These are phyloP conservation scores for Pezicula rhizophila DNA, from an alignment of 2,329 filamentous ascomycete genomes.

Conservation along the genomic window DNA sequence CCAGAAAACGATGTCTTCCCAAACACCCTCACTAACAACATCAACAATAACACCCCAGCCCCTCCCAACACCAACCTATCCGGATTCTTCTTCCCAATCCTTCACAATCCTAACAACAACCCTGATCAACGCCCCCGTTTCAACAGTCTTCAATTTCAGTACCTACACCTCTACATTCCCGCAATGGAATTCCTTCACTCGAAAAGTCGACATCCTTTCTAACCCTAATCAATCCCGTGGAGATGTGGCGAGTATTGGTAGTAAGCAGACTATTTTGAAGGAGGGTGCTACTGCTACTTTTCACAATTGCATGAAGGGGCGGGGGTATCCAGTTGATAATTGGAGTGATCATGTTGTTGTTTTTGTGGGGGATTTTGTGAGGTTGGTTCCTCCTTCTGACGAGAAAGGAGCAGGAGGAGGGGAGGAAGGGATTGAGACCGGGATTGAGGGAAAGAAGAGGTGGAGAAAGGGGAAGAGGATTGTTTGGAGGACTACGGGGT, in stretches of 20 bases:
- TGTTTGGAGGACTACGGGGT: neutral
- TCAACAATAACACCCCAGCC: neutral
- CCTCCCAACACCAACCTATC: conserved; percentile 6
- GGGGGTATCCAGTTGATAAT: too few species aligned
- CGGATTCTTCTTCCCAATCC: neutral
- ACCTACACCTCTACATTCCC: conserved; percentile 7
- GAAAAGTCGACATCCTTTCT: conserved; percentile 51
- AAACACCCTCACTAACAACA: too few species aligned
- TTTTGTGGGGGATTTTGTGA: too few species aligned
- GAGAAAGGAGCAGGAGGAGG: conserved; percentile 6
- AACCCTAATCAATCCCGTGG: too few species aligned
- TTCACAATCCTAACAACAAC: conserved; percentile 4
- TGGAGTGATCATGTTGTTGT: too few species aligned
- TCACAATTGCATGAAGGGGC: too few species aligned
- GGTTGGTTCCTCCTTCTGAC: neutral
- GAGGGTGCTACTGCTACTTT: too few species aligned
- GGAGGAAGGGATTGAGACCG: neutral
- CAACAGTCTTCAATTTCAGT: conserved; percentile 2
- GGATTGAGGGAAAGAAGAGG: conserved; percentile 6
- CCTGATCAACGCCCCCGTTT: conserved; percentile 3
- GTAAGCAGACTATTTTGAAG: too few species aligned
- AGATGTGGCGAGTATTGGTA: too few species aligned
- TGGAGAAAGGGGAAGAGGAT: conserved; percentile 6
- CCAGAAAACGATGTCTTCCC: too few species aligned
- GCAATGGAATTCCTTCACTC: conserved; percentile 48